phyloP scores from a whole-genome alignment of 2,329 filamentous ascomycete species.

The Diaporthe sp. region DNA sequence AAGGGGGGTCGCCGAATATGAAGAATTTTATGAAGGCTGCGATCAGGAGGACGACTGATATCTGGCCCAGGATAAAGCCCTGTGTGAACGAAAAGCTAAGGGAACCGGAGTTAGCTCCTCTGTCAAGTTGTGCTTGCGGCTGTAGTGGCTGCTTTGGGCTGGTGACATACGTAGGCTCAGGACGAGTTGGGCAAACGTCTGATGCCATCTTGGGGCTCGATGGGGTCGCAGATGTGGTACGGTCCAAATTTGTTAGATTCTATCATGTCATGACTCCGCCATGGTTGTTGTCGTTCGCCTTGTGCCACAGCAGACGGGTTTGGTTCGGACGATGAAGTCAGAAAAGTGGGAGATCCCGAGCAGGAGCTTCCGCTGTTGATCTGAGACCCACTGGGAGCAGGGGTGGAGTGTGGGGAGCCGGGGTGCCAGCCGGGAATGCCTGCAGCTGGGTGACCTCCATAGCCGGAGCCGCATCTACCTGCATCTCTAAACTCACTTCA shows the following conservation, averaged over 20 bases:
- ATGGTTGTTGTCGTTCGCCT: conserved; percentile 10
- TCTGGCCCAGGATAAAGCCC: conserved; percentile 91
- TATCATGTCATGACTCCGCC: conserved; percentile 11
- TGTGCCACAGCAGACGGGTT: not conserved
- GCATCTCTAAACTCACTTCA: conserved; percentile 37
- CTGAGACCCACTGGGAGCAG: not conserved
- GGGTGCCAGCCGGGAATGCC: conserved; percentile 38
- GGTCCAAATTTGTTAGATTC: not conserved
- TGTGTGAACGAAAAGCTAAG: conserved; percentile 89
- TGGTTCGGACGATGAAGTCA: conserved; percentile 38
- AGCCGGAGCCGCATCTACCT: conserved; percentile 39
- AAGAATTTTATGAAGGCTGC: conserved; percentile 99
- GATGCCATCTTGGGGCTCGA: conserved; percentile 52
- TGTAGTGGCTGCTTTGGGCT: not conserved
- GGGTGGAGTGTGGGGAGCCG: conserved; percentile 28
- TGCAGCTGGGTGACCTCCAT: conserved; percentile 31
- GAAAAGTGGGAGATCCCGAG: conserved; percentile 35
- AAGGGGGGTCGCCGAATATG: conserved; percentile 95
- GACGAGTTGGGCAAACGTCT: conserved; percentile 57
- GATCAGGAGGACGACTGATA: conserved; percentile 91
- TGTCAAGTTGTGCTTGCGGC: conserved; percentile 32
- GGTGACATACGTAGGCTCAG: conserved; percentile 62
- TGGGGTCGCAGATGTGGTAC: not conserved
- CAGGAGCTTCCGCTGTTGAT: not conserved
- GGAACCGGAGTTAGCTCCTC: conserved; percentile 15